Conservation (phyloP, 352 stramenopile species). For the Pythium monospermum region DNA sequence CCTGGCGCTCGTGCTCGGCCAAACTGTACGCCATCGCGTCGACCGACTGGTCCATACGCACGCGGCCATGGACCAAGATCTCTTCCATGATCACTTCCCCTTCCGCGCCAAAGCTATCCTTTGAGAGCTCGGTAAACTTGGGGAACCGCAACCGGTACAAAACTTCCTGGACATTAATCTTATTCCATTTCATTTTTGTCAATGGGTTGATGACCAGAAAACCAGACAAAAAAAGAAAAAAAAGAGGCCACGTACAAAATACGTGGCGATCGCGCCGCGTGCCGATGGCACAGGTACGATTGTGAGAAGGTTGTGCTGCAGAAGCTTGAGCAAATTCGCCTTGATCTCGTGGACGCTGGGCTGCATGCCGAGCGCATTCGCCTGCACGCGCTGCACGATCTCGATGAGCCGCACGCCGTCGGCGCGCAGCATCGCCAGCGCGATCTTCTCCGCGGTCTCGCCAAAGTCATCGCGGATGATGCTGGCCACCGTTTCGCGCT, state of each 20-base stretch:
- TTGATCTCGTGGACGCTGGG: constrained; percentile 75
- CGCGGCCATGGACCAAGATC: constrained; percentile 73
- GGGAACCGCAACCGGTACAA: constrained; percentile 82
- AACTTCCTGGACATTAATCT: constrained; percentile 79
- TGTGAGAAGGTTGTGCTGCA: constrained; percentile 84
- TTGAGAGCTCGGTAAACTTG: constrained; percentile 78
- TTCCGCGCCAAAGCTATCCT: constrained; percentile 67
- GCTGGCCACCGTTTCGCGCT: constrained; percentile 68
- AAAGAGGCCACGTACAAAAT: constrained; percentile 31
- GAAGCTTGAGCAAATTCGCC: constrained; percentile 73
- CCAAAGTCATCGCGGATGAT: constrained; percentile 82
- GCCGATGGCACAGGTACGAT: constrained; percentile 38
- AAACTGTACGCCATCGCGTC: constrained; percentile 81
- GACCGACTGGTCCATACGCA: constrained; percentile 82
- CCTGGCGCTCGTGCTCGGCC: constrained; percentile 48
- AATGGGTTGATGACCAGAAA: background rate
- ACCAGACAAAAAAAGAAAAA: constrained; percentile 1
- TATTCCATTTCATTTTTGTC: background rate
- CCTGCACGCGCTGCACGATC: constrained; percentile 58
- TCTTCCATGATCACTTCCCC: constrained; percentile 88
- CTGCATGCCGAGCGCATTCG: constrained; percentile 23
- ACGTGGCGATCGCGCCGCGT: constrained; percentile 29
- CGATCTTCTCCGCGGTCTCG: constrained; percentile 56
- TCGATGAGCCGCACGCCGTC: constrained; percentile 65
- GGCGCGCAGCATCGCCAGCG: constrained; percentile 49